phyloP scores from a whole-genome alignment of 192 early-diverging fungal species.

The Mortierella hygrophila region DNA sequence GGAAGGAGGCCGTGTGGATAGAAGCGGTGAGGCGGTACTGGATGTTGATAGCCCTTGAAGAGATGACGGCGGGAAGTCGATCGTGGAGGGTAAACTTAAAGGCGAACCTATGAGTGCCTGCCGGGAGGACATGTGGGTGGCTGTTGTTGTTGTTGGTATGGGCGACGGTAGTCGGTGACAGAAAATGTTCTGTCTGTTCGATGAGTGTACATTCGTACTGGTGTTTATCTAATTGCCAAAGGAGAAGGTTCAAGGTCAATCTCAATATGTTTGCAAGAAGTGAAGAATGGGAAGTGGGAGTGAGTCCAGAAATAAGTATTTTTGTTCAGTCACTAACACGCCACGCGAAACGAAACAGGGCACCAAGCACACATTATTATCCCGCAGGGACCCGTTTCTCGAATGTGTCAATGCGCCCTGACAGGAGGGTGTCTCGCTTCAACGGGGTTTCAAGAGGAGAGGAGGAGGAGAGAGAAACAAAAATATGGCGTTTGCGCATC shows the following conservation, averaged over 20 bases:
- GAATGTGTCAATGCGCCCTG: not conserved
- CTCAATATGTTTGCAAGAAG: not conserved
- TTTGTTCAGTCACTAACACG: not conserved
- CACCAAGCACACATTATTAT: not conserved
- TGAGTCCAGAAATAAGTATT: not conserved
- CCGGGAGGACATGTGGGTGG: not conserved
- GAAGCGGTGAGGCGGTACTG: conserved; percentile 40
- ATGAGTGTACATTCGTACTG: conserved; percentile 23
- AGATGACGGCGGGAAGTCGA: conserved; percentile 25
- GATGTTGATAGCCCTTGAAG: conserved; percentile 26
- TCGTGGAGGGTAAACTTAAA: conserved; percentile 28
- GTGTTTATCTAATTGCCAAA: conserved; percentile 25
- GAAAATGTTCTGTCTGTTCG: conserved; percentile 17
- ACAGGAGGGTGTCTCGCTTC: not conserved
- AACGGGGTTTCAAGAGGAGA: conserved; percentile 1
- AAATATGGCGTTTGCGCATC: not conserved
- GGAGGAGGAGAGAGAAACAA: not conserved
- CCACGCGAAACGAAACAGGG: not conserved
- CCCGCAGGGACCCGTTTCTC: conserved; percentile 1
- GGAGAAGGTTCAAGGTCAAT: conserved; percentile 3
- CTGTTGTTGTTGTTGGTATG: conserved; percentile 1
- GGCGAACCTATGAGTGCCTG: conserved; percentile 34
- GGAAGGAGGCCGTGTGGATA: conserved; percentile 17
- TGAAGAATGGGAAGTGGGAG: not conserved
- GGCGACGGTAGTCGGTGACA: not conserved